Base-by-base conservation (phyloP, 257 asterid genomes). In the Hygrophila difformis region DNA sequence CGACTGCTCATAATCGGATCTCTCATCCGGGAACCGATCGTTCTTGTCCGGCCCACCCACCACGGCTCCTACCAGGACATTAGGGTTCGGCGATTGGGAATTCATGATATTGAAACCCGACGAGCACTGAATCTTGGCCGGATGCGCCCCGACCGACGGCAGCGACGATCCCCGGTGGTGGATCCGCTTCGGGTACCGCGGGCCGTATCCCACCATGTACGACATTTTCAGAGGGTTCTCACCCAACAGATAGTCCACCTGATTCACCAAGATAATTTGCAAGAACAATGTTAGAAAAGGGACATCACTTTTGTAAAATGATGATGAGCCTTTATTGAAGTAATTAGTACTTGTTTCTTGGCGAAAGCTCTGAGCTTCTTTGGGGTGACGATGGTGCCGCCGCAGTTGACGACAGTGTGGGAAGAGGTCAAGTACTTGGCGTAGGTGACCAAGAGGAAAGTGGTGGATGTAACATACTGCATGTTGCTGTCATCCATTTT, bases 101-200 rank as follows among this genome's bases (percentile, higher is more conserved):
- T 52, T 74, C 75, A 70, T 65, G 53, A 78, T 49, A 8, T 57
- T 57, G 78, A 80, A 91, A 7, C 98, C 98, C 0, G 67, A 36
- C 1, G 81, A 59, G 68, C 99, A 91, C 47, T 61, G 87, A 61
- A 91, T 83, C 68, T 80, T 91, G 3, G 78, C 61, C 2, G 94
- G 95, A 55, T 82, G 95, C 6, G 52, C 40, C 1, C 62, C n/a
- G 0, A 70, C 23, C 1, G 89, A 86, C 0, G 99, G 97, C 16
- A 91, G 79, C 1, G 99, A 91, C 8, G 99, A 86, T 40, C 99
- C 99, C 63, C 95, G 65, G 63, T 91, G 97, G 76, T 91, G 99
- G 71, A 89, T 85, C 64, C 94, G 74, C 21, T 9, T 20, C 2
- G 97, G 97, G 55, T 75, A 89, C 37, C 75, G 62, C 1, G 83